Base-by-base conservation (phyloP, 805 yeast species). In the Blastobotrys mokoenaii region DNA sequence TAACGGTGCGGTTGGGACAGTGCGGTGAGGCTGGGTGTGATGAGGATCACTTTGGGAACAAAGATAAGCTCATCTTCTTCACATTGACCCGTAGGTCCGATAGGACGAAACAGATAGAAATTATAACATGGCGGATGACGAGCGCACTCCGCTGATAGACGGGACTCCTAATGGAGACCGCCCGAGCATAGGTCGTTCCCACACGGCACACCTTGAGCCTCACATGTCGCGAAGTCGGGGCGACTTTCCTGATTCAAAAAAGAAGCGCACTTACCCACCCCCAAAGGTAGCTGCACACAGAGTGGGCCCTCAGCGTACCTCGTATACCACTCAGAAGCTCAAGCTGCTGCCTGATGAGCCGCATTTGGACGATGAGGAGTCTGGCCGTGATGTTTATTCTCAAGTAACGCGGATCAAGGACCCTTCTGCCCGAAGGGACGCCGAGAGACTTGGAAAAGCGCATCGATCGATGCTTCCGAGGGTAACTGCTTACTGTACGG, bases 401-500 rank as follows among this genome's bases (percentile, higher is more conserved):
- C 95, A 89, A 58, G 88, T 85, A 9, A 76, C 80, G 45, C 73
- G 83, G 49, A 89, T 89, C 51, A 86, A 82, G 30, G 97, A 90
- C 53, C 73, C 83, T 16, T 82, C 93, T 0, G 97, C 97, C 1
- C 71, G 97, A 54, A 82, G 80, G 52, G 97, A 90, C 68, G 97
- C 98, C 0, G 96, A 89, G 60, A 77, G 89, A 42, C 69, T 93
- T 47, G 95, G 96, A 2, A 93, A 89, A 61, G 79, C 79, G 51
- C 90, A 83, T 56, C 57, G 97, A 49, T 83, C 83, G 30, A 66
- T 87, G 50, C 71, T 93, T 46, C 97, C 98, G 2, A 70, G 98
- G 50, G 96, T 89, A 1, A 90, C 97, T 0, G 95, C 96, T 2
- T 93, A 88, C 61, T 90, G 97, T 65, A 90, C 97, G 0, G 88